Base-by-base conservation (phyloP, 371 early-diverging fungal species). In the Massospora cicadina region DNA sequence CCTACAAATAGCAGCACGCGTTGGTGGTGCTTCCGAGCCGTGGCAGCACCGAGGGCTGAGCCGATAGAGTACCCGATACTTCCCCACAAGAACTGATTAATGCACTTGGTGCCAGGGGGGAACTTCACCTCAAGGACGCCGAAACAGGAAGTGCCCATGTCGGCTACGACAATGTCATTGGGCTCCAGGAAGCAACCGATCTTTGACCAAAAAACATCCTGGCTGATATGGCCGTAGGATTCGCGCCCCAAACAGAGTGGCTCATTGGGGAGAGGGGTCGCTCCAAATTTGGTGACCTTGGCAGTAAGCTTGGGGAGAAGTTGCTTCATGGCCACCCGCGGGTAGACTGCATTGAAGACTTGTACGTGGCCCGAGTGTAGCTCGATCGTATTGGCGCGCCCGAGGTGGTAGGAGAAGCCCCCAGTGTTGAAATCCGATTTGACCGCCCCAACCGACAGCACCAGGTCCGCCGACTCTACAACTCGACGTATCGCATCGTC, bases 361-460 rank as follows among this genome's bases (percentile, higher is more conserved):
- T 55, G 21, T 2, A 54, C 55, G n/a, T 24, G 31, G n/a, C 63
- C 56, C 23, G 53, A 25, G 33, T 55, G 63, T 3, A 67, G n/a
- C 29, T 67, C 64, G 21, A 67, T 63, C 2, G 64, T 67, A 12
- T n/a, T 63, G 7, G 69, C 21, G 25, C 17, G 25, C 1, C 21
- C 58, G 2, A 58, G 17, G 2, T n/a, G 32, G 53, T 58, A 57
- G 21, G 65, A 27, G 28, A 64, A 67, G 3, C 65, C 74, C 60
- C 77, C 80, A 2, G 77, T 78, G 63, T 80, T 80, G 66, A 75
- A 77, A 67, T 80, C 80, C 43, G 75, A 68, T 53, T 74, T 71
- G 65, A 78, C 63, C 7, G 75, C 64, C 2, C 79, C 79, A 31
- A 80, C 54, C 27, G 72, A 71, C 24, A 80, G 58, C 26, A 80